Conservation (phyloP, 1,139 yeast genomes). For the Saccharomycopsis hybrid region DNA sequence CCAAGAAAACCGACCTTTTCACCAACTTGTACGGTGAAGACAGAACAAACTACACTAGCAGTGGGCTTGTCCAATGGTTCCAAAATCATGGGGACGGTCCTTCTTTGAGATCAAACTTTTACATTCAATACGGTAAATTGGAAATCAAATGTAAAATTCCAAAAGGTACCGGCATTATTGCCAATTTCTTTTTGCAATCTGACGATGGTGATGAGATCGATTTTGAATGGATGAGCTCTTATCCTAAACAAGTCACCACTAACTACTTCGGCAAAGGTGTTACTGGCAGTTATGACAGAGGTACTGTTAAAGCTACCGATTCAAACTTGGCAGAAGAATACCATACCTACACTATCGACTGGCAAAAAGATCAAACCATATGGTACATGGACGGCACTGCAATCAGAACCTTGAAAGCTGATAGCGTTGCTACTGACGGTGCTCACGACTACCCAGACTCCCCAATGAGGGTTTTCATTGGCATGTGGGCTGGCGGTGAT, state of each 20-base stretch:
- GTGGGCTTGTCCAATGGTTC: conserved; percentile 47
- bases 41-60: conserved; percentile 18
- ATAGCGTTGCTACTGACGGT: conserved; percentile 29
- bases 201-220: conserved; percentile 69
- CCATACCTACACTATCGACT: conserved; percentile 61
- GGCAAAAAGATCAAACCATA: conserved; percentile 46
- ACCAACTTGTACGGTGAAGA: conserved; percentile 21
- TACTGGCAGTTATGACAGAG: conserved; percentile 55
- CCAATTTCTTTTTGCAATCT: conserved; percentile 58
- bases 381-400: conserved; percentile 48
- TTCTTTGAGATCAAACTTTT: conserved; percentile 55
- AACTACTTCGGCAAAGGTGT: conserved; percentile 64
- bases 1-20: conserved; percentile 42
- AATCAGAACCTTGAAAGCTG: conserved; percentile 36
- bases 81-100: conserved; percentile 53
- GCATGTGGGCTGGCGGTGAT: conserved; percentile 63
- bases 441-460: conserved; percentile 53
- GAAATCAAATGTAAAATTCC: conserved; percentile 56
- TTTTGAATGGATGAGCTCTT: conserved; percentile 48
- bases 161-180: conserved; percentile 53
- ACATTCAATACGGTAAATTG: conserved; percentile 65
- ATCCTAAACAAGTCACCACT: conserved; percentile 51
- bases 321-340: conserved; percentile 40
- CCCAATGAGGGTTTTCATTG: conserved; percentile 52
- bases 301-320: conserved; percentile 32